phyloP scores from a whole-genome alignment of 2,329 filamentous ascomycete genomes.

The Amauroascus niger region DNA sequence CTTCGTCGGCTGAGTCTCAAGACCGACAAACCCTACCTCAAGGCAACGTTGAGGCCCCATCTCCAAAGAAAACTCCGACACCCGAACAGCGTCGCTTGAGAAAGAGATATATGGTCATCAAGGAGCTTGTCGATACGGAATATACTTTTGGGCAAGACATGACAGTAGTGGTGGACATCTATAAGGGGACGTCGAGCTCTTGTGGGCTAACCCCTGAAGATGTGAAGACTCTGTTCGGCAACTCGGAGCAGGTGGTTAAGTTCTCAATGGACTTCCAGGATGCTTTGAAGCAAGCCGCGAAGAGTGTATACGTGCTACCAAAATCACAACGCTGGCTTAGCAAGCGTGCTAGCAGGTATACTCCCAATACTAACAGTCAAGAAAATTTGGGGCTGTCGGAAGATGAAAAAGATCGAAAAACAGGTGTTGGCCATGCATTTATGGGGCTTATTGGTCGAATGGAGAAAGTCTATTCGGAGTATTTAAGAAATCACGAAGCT shows the following conservation, averaged over 20 bases:
- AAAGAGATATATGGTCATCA: conserved; percentile 74
- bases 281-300: conserved; percentile 68
- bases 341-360: conserved; percentile 42
- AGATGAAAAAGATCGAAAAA: conserved; percentile 49
- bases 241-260: conserved; percentile 78
- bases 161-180: conserved; percentile 96
- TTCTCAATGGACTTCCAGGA: conserved; percentile 75
- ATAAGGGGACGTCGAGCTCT: conserved; percentile 81
- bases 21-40: conserved; percentile 24
- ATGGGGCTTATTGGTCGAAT: conserved; percentile 47
- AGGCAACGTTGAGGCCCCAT: conserved; percentile 19
- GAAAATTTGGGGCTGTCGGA: conserved; percentile 31
- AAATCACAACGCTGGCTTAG: conserved; percentile 46
- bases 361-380: conserved; percentile 33
- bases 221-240: conserved; percentile 82
- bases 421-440: conserved; percentile 52
- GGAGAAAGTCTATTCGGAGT: conserved; percentile 56
- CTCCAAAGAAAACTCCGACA: conserved; percentile 25
- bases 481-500: conserved; percentile 55
- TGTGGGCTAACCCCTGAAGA: conserved; percentile 74
- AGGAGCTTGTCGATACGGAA: conserved; percentile 88
- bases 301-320: conserved; percentile 64
- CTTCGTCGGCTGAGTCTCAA: conserved; percentile 33
- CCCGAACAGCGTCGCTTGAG: conserved; percentile 50
- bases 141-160: conserved; percentile 85